Percentiles rank a stretch among this genome's conserved stretches.
Conservation (phyloP, 2,329 filamentous ascomycete species). For the Arachnomyces sp. region DNA sequence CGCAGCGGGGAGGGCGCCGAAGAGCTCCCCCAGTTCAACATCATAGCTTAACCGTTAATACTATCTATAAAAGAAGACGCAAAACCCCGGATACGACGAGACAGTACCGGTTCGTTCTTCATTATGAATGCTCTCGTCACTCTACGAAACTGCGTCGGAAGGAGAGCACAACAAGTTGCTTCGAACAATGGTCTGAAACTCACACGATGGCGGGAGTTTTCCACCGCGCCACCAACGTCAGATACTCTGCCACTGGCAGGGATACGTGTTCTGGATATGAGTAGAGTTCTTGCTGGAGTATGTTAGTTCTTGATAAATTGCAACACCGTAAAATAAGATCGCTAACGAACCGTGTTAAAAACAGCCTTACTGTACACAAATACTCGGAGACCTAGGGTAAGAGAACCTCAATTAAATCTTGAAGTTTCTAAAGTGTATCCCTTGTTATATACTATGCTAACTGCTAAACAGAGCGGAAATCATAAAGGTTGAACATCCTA, state of each 20-base stretch:
- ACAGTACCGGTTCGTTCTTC: no score
- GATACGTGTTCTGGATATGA: slow-evolving; percentile 91
- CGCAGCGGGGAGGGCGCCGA: no score
- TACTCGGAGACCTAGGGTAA: slow-evolving; percentile 90
- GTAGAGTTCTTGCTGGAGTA: slow-evolving; percentile 87
- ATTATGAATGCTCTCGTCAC: no score
- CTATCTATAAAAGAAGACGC: background rate
- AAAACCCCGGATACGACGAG: background rate
- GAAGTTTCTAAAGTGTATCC: background rate
- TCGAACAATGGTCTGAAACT: slow-evolving; percentile 16
- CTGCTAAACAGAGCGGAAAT: slow-evolving; percentile 66
- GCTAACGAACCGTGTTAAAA: slow-evolving; percentile 10
- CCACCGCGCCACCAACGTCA: slow-evolving; percentile 36
- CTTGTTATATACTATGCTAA: slow-evolving; percentile 12
- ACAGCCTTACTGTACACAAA: slow-evolving; percentile 95
- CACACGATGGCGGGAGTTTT: slow-evolving; percentile 28
- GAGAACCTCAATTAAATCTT: slow-evolving; percentile 20
- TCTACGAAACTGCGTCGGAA: no score
- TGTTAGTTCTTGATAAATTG: slow-evolving; percentile 28
- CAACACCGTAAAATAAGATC: slow-evolving; percentile 3
- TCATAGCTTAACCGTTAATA: no score
- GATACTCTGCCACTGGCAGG: slow-evolving; percentile 67
- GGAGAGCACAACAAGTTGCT: no score
- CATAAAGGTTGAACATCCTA: slow-evolving; percentile 94
- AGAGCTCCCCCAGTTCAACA: no score